phyloP scores from a whole-genome alignment of 2,329 filamentous ascomycete species.

The Clonostachys chloroleuca region DNA sequence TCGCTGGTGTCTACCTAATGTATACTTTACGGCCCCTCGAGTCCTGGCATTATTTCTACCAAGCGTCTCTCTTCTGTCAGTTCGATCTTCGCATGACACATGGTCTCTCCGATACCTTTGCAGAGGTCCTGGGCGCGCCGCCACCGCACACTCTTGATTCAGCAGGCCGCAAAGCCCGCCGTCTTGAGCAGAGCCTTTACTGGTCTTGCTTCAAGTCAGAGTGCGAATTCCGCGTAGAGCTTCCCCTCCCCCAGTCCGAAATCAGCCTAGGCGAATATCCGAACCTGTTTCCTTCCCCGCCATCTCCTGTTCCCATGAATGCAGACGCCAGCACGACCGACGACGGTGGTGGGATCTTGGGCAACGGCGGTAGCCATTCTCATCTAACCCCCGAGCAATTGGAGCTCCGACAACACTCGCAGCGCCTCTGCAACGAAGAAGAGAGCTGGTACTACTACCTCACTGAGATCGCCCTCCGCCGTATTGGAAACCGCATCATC shows the following conservation, averaged over 20 bases:
- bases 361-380: not conserved
- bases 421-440: slow-evolving; percentile 17
- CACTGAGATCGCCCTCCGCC: slow-evolving; percentile 32
- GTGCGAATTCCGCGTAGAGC: slow-evolving; percentile 30
- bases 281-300: slow-evolving; percentile 17
- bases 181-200: slow-evolving; percentile 31
- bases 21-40: slow-evolving; percentile 29
- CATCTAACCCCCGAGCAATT: slow-evolving; percentile 4
- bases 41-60: slow-evolving; percentile 28
- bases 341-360: not conserved
- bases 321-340: not conserved
- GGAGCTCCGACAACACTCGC: slow-evolving; percentile 9
- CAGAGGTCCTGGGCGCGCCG: slow-evolving; percentile 3
- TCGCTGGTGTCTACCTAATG: slow-evolving; percentile 32
- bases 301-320: slow-evolving; percentile 6
- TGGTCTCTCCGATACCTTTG: slow-evolving; percentile 6
- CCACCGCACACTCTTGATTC: slow-evolving; percentile 1
- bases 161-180: slow-evolving; percentile 9
- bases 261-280: slow-evolving; percentile 26
- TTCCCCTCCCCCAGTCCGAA: slow-evolving; percentile 26
- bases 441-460: slow-evolving; percentile 38
- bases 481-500: slow-evolving; percentile 33
- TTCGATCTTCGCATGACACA: slow-evolving; percentile 20
- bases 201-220: slow-evolving; percentile 39
- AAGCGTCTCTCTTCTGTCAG: slow-evolving; percentile 19